These are phyloP conservation scores for Pyricularia sp. DNA, from an alignment of 2,329 filamentous ascomycete genomes.

Conservation along the genomic window DNA sequence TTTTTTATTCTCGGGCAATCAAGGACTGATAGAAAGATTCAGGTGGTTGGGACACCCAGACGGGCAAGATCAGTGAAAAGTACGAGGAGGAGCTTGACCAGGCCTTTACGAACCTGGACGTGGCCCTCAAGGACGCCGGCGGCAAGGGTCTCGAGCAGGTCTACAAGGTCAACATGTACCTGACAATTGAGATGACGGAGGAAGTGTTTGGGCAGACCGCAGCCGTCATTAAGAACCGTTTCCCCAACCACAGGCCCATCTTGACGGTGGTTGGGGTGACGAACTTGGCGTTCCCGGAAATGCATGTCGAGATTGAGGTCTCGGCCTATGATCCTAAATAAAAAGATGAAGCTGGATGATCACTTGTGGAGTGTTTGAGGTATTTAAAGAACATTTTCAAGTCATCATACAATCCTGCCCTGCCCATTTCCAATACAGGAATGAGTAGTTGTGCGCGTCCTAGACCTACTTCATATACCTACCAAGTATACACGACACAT, in stretches of 20 bases:
- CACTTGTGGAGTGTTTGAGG: not conserved
- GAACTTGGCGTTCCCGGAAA: constrained; percentile 31
- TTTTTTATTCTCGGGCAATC: no score
- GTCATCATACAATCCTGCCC: no score
- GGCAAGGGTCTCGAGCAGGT: constrained; percentile 20
- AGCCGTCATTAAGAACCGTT: constrained; percentile 33
- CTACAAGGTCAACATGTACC: constrained; percentile 23
- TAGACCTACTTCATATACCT: no score
- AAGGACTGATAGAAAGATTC: not conserved
- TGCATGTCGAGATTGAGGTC: constrained; percentile 48
- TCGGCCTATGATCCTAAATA: constrained; percentile 29
- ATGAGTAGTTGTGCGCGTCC: no score
- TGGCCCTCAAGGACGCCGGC: constrained; percentile 31
- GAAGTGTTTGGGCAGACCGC: constrained; percentile 28
- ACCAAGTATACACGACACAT: no score
- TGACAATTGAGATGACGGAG: constrained; percentile 24
- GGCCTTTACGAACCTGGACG: constrained; percentile 40
- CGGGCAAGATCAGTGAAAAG: constrained; percentile 19
- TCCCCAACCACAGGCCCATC: constrained; percentile 37
- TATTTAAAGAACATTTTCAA: no score
- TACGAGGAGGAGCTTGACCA: constrained; percentile 23
- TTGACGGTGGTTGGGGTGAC: constrained; percentile 41
- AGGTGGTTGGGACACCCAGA: constrained; percentile 2
- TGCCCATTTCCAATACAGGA: no score
- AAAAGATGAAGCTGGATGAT: not conserved